A percentile compares a stretch with the other conserved stretches of the same genome.
These are phyloP conservation scores for Penicillium sp. DNA, from an alignment of 2,329 filamentous ascomycete genomes.

Conservation along the genomic window DNA sequence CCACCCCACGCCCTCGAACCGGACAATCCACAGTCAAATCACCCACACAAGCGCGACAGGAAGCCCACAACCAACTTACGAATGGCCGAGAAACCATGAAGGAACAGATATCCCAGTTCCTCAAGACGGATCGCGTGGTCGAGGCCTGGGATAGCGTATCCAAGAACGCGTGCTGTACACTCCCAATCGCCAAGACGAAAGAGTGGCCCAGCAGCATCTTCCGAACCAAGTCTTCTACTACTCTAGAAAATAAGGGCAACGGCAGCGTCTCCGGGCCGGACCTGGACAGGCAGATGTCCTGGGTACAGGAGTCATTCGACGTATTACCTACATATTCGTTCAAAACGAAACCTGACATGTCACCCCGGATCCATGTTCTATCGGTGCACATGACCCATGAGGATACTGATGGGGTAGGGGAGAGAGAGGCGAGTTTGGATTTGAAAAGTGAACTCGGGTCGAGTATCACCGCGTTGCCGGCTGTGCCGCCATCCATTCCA, in stretches of 20 bases:
- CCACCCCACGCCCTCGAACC: slow-evolving; percentile 20
- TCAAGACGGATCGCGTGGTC: slow-evolving; percentile 37
- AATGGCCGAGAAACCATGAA: slow-evolving; percentile 30
- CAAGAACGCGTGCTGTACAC: slow-evolving; percentile 21
- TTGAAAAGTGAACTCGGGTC: slow-evolving; percentile 1
- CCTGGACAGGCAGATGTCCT: slow-evolving; percentile 30
- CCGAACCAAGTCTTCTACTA: slow-evolving; percentile 27
- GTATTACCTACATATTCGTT: slow-evolving; percentile 33
- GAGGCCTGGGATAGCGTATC: slow-evolving; percentile 33
- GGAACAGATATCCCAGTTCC: slow-evolving; percentile 34
- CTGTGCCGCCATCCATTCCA: slow-evolving; percentile 5
- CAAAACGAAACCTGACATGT: slow-evolving; percentile 27
- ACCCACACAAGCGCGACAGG: slow-evolving; percentile 9
- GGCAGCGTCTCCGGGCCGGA: slow-evolving; percentile 15
- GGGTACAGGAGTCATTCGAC: slow-evolving; percentile 30
- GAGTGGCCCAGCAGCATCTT: slow-evolving; percentile 35
- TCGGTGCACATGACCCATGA: slow-evolving; percentile 30
- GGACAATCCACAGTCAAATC: slow-evolving; percentile 15
- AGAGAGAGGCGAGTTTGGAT: slow-evolving; percentile 8
- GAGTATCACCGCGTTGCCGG: slow-evolving; percentile 7
- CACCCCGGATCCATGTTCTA: slow-evolving; percentile 35
- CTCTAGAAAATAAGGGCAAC: slow-evolving; percentile 9
- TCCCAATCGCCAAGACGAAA: slow-evolving; percentile 18
- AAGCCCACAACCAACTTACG: slow-evolving; percentile 7
- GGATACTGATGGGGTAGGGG: slow-evolving; percentile 10